Evolutionary conservation across 768 basidiomycete genomes (phyloP), one percentile per base, ranked within the genome.

Genomic region (Pleurotus pulmonarius): DNA sequence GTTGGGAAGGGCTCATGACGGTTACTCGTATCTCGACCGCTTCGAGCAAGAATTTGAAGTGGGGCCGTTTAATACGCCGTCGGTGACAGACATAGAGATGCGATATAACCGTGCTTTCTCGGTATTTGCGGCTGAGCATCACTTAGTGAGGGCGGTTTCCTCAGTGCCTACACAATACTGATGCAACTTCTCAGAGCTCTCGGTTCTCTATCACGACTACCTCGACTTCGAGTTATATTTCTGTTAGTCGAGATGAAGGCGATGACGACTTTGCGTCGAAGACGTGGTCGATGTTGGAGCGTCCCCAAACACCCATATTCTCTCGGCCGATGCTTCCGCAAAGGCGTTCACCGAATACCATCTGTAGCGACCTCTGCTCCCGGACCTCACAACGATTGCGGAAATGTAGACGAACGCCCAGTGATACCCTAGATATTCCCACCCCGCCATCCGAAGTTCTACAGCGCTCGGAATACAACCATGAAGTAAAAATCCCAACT

Each of bases 11-110:
- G 67, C 65, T 1, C 69, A 70, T 58, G 67, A 66, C 3, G 63
- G 67, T 37, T 66, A 63, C 25, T 70, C 70, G 1, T 68, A 67
- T 22, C 64, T 73, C 34, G 65, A 68, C 49, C 58, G 49, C 13
- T 44, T 67, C 40, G 63, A 59, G 15, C 54, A 60, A 26, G 63
- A 63, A 29, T 59, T 65, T 34, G 56, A 63, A 20, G 64, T 67
- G 38, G 63, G 64, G 54, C 63, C 65, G 38, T 41, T 44, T 13
- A 18, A 44, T 16, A 7, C 20, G 12, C 11, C 41, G 11, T n/a
- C n/a, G n/a, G n/a, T 53, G n/a, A 61, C 62, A 9, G 63, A 60
- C 5, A 63, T 64, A n/a, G 39, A 53, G 58, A 59, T 25, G 49
- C 59, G 22, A 43, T 64, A 46, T 52, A 40, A 34, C 37, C 52